phyloP scores from a whole-genome alignment of 305 asterid genomes.

The Fraxinus baroniana region DNA sequence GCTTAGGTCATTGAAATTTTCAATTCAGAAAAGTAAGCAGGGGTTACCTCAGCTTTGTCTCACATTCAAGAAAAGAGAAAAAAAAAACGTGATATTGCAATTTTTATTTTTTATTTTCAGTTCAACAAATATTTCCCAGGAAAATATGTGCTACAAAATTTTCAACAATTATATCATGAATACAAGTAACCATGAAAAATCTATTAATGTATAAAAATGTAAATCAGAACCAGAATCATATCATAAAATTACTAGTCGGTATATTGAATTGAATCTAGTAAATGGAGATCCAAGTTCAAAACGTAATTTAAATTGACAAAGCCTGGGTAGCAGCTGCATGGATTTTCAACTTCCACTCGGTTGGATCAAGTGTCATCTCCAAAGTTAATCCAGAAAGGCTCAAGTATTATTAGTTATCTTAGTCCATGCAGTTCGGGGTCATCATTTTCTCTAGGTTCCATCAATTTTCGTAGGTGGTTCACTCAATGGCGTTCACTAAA shows the following conservation, averaged over 20 bases:
- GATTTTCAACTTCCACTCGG: neutral
- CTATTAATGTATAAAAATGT: neutral
- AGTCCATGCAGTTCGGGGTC: neutral
- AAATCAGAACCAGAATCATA: neutral
- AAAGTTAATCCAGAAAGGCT: neutral
- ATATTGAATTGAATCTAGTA: neutral
- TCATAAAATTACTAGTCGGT: neutral
- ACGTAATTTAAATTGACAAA: neutral
- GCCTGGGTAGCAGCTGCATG: neutral
- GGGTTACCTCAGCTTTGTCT: slow-evolving; percentile 1
- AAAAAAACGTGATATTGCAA: neutral
- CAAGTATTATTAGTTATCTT: neutral
- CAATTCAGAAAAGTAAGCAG: neutral
- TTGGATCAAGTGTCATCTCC: neutral
- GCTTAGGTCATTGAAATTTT: neutral
- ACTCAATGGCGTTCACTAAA: neutral
- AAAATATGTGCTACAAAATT: neutral
- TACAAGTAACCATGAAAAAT: neutral
- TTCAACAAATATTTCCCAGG: neutral
- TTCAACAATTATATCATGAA: neutral
- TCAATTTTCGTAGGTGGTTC: neutral
- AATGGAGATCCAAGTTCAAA: neutral
- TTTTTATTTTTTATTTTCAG: neutral
- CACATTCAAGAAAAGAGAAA: neutral
- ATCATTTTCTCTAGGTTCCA: neutral